Base-by-base conservation (phyloP, 2,329 filamentous ascomycete genomes). In the Annulohypoxylon truncatum region DNA sequence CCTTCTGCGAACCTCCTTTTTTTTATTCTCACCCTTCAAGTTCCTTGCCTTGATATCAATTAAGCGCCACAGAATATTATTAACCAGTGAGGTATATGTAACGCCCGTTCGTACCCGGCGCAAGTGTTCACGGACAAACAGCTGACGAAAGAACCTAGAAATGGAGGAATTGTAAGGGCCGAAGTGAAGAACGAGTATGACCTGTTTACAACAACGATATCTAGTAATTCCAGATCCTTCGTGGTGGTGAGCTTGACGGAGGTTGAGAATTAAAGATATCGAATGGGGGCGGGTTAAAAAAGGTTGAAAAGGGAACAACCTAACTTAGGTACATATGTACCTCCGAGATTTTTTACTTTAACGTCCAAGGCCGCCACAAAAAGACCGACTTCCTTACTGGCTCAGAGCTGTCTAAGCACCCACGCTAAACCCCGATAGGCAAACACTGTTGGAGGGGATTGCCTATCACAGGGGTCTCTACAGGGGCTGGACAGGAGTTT, bases 1-100 rank as follows among this genome's bases (percentile, higher is more conserved):
- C 71, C 63, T 68, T 68, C n/a, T 68, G 66, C 60, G 46, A 60
- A 54, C 66, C 68, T 70, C 68, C 67, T 53, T 28, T 48, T 61
- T 40, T 42, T 42, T 20, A 40, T 33, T 46, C 9, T 61, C n/a
- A 9, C 47, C 31, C 33, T 13, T 61, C n/a, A 6, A 38, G 42
- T 46, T 57, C 64, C 47, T 50, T 50, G 18, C 60, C 47, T 46
- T 60, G 60, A 61, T 68, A 68, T 67, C 33, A 54, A 51, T 35
- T 62, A 63, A 51, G 64, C 65, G 61, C 61, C 55, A 51, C 50
- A 40, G 35, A 46, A 47, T 54, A 54, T 48, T 58, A 48, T 59
- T 35, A 53, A 28, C 51, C 55, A 64, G 46, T 42, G 26, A 64
- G 52, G 38, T 57, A 52, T 53, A 51, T 35, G 24, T 40, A 50